Evolutionary conservation across 129 eudicot species (phyloP).

Genomic region (Centaurea solstitialis): DNA sequence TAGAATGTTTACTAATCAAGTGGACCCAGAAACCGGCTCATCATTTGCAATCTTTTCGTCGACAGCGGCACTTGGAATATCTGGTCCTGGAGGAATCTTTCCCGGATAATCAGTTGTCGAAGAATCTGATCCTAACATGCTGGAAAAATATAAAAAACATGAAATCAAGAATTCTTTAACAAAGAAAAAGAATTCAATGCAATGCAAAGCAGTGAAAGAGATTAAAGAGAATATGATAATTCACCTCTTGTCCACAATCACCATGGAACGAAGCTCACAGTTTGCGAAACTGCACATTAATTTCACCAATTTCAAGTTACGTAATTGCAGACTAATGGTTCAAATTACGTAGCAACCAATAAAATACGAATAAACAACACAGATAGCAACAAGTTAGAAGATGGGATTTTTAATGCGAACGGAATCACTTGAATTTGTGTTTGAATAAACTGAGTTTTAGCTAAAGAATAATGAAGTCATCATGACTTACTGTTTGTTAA

Average conservation of each 20-base stretch:
- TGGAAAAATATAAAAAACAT: constrained; percentile 26
- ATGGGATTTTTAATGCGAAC: background rate
- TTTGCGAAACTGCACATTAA: constrained; percentile 69
- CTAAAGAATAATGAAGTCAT: constrained; percentile 3
- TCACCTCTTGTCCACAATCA: constrained; percentile 80
- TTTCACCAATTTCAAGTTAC: background rate
- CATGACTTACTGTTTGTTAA: constrained; percentile 69
- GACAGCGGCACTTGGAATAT: constrained; percentile 51
- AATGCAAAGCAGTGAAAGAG: background rate
- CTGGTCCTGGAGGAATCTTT: constrained; percentile 80
- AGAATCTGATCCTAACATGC: constrained; percentile 75
- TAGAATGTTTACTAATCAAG: constrained; percentile 8
- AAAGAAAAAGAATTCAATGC: background rate
- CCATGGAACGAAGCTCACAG: constrained; percentile 97
- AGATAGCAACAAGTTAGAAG: too few species aligned
- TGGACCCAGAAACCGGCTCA: constrained; percentile 26
- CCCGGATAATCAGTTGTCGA: constrained; percentile 82
- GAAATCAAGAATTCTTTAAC: background rate
- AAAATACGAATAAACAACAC: too few species aligned
- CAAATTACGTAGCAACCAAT: background rate
- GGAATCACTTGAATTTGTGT: background rate
- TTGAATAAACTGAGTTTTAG: background rate
- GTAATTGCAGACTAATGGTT: background rate
- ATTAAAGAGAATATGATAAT: background rate
- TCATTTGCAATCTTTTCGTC: constrained; percentile 43